phyloP scores from a whole-genome alignment of 2,329 filamentous ascomycete genomes.

The Calonectria crousiana region DNA sequence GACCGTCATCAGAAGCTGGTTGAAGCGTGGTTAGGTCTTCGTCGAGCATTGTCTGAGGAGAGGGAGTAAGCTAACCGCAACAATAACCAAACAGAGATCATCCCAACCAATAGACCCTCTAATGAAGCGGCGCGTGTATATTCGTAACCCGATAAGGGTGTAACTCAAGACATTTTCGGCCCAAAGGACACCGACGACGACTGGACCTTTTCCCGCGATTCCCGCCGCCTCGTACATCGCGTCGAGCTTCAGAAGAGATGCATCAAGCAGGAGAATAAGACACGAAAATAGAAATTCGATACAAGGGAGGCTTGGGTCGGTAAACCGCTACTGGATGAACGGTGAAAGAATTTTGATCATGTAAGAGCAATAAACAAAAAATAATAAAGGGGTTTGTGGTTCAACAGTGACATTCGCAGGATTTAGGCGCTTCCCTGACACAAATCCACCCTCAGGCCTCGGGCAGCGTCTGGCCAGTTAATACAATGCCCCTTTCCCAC shows the following conservation, averaged over 20 bases:
- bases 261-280: neutral
- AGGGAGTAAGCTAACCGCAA: conserved; percentile 7
- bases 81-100: conserved; percentile 20
- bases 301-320: neutral
- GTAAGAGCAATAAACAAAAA: neutral
- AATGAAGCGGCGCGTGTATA: conserved; percentile 26
- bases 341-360: neutral
- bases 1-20: conserved; percentile 24
- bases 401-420: neutral
- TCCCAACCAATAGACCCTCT: conserved; percentile 29
- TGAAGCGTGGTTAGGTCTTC: neutral
- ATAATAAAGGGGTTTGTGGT: neutral
- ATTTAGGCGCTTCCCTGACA: neutral
- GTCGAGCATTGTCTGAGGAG: neutral
- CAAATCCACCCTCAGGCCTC: neutral
- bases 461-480: neutral
- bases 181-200: conserved; percentile 26
- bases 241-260: neutral
- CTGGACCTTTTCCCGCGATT: conserved; percentile 22
- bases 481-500: neutral
- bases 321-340: neutral
- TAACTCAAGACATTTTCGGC: conserved; percentile 22
- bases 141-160: conserved; percentile 13
- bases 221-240: neutral
- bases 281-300: neutral